Percentiles rank a stretch among this genome's conserved stretches.
Conservation (phyloP, 2,329 filamentous ascomycete genomes). For the Bipolaris zeicola region DNA sequence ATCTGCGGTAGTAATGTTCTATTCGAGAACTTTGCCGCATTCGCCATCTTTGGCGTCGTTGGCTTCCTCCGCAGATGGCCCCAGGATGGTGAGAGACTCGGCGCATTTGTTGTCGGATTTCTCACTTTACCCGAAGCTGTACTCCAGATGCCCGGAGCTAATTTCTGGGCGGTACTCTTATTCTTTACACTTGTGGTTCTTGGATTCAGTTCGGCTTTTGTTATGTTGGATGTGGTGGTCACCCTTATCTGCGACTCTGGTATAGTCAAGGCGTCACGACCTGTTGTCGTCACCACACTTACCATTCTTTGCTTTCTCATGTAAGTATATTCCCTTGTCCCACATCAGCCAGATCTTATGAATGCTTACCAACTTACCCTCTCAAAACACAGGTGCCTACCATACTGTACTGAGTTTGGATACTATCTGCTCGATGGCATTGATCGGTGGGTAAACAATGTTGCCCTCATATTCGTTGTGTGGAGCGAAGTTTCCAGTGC, state of each 20-base stretch:
- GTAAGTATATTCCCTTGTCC: background rate
- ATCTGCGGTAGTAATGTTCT: constrained; percentile 62
- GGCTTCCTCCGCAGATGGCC: constrained; percentile 55
- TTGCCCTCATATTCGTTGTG: constrained; percentile 61
- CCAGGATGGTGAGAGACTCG: constrained; percentile 53
- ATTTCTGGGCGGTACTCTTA: constrained; percentile 63
- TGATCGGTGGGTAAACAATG: constrained; percentile 63
- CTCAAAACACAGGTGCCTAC: constrained; percentile 48
- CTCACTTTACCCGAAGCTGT: constrained; percentile 63
- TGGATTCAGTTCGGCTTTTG: constrained; percentile 64
- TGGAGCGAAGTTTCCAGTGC: constrained; percentile 59
- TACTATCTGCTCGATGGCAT: constrained; percentile 62
- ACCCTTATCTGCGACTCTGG: constrained; percentile 61
- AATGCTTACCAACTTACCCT: background rate
- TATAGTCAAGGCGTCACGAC: constrained; percentile 53
- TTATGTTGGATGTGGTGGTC: constrained; percentile 63
- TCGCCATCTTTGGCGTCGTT: constrained; percentile 62
- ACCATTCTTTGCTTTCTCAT: constrained; percentile 59
- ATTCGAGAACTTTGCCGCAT: constrained; percentile 61
- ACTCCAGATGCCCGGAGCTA: constrained; percentile 61
- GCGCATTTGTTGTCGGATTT: constrained; percentile 64
- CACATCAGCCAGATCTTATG: background rate
- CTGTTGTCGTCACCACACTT: constrained; percentile 57
- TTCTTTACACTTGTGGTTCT: constrained; percentile 65
- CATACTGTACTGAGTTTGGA: constrained; percentile 64